phyloP scores from a whole-genome alignment of 1,284 basidiomycete genomes.

The Sporisorium scitamineum region DNA sequence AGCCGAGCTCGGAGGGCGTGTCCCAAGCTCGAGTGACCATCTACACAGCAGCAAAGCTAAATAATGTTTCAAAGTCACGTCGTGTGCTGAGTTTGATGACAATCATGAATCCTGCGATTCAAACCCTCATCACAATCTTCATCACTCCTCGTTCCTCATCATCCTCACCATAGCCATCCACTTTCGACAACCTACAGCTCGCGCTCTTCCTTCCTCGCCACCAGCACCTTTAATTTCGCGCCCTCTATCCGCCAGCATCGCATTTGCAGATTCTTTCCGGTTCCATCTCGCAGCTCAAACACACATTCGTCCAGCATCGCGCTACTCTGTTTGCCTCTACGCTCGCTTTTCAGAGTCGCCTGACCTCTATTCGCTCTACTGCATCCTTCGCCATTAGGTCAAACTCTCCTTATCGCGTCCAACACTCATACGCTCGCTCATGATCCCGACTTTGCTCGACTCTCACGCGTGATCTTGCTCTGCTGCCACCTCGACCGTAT shows the following conservation, averaged over 20 bases:
- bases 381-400: background rate
- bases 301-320: background rate
- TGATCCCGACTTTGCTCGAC: slow-evolving; percentile 2
- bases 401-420: background rate
- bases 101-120: slow-evolving; percentile 16
- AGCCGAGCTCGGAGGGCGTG: no score
- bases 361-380: background rate
- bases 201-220: background rate
- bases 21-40: slow-evolving; percentile 11
- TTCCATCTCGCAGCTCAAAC: background rate
- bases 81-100: slow-evolving; percentile 14
- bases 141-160: slow-evolving; percentile 8
- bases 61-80: slow-evolving; percentile 17
- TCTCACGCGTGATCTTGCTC: slow-evolving; percentile 12
- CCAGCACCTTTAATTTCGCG: background rate
- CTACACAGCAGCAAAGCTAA: background rate
- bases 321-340: background rate
- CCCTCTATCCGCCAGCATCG: slow-evolving; percentile 1
- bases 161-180: slow-evolving; percentile 1
- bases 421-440: background rate
- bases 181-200: background rate
- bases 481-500: background rate
- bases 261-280: no score
- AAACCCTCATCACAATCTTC: slow-evolving; percentile 12
- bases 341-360: background rate